Evolutionary conservation across 495 filamentous ascomycete genomes (phyloP), one percentile per base, ranked within the genome.

Genomic region (Hyaloscypha hepaticicola): DNA sequence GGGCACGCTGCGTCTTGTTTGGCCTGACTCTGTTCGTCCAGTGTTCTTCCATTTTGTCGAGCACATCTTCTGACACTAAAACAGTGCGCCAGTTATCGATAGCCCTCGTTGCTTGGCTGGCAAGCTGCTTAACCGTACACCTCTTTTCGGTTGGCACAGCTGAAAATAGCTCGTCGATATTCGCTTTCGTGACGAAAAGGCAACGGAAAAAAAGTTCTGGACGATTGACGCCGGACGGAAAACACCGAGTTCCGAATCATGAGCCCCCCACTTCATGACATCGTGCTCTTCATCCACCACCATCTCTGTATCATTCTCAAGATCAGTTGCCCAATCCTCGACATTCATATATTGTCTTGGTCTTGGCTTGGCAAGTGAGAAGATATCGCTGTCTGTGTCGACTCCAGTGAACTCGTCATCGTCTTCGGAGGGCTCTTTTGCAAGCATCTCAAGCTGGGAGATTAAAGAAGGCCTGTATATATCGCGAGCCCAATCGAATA

Each of bases 401-500:
- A n/a, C 28, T 2, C 26, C 7, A 26, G 21, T 55, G 26, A 26
- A 55, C 5, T 19, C 52, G 19, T 55, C 19, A 22, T 25, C 26
- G 26, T 25, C 22, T 7, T 52, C 49, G 7, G 9, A 7, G 14
- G 52, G 7, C 14, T 19, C 19, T 26, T 25, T 26, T 5, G 52
- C 52, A 28, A 57, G 28, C 28, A 34, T 53, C 28, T 24, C 50
- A 5, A 63, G 61, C n/a, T 48, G 14, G 50, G 2, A 28, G 7
- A 55, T 3, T 11, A 63, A 41, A 21, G 61, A 55, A 26, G 61
- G 61, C 11, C 24, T 24, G 26, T 45, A 63, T 12, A 63, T 25
- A 56, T 63, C 61, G 5, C 61, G 14, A 5, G 61, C 61, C 61
- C 61, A 63, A 27, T 63, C 61, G 19, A 45, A 63, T 38, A 63